Base-by-base conservation (phyloP, 306 rosid genomes). In the Chamaecrista fasciculata region DNA sequence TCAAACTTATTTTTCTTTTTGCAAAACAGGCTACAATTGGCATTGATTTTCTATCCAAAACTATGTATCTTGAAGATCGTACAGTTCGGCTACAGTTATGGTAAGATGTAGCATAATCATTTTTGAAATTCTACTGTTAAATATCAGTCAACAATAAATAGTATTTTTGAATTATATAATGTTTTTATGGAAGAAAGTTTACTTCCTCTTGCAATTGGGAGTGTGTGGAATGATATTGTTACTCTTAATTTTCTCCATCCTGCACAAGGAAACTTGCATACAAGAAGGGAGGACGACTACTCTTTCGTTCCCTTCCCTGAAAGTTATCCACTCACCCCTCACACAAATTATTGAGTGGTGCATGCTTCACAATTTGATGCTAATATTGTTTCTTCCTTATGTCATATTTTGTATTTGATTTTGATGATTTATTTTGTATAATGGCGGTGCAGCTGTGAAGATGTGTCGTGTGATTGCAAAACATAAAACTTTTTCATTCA, bases 31-130 rank as follows among this genome's bases (percentile, higher is more conserved):
- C 89, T 73, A 85, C 89, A 43, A 85, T 85, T 4, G 89, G 89
- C 18, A 85, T 85, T 56, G 89, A 85, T 66, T 85, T 84, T 76
- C 84, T 85, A 31, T 85, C 89, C 29, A 85, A 85, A 66, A 84
- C 89, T 8, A 84, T 84, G 89, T 84, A 84, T 69, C 88, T 84
- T 20, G 88, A 84, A 84, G 88, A 85, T 79, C 89, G 89, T 69
- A 81, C 89, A 11, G 84, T 85, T 73, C 86, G 89, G 69, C 80
- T 85, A 82, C 89, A 85, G 86, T 46, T 85, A 53, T 85, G 89
- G 89, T 85, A 79, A 73, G 84, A 69, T 76, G 18, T 53, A 36
- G 57, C 42, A 75, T 70, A 23, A 11, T 57, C 72, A 59, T 64
- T 58, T 57, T 69, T 8, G 23, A 23, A 76, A 24, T 63, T 68